These are phyloP conservation scores for Tillandsia fasciculata DNA, from an alignment of 176 grass and related monocot genomes.

Conservation along the genomic window DNA sequence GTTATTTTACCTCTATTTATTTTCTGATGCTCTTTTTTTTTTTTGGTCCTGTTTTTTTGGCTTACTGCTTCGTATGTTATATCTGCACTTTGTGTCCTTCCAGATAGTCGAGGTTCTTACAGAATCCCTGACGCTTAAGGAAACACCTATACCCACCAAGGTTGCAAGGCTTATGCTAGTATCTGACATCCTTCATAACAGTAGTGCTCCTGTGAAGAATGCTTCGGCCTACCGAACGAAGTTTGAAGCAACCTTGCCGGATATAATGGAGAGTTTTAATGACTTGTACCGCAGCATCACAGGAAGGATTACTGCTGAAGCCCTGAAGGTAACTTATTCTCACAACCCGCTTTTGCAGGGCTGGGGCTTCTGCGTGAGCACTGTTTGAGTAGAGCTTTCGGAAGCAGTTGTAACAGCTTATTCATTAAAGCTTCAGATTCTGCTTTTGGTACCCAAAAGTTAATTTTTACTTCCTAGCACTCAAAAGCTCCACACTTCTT, in stretches of 20 bases:
- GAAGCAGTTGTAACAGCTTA: no score
- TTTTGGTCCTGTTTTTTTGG: neutral
- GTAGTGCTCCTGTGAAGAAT: constrained; percentile 94
- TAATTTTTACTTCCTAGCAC: no score
- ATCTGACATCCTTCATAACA: constrained; percentile 97
- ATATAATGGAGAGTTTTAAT: constrained; percentile 94
- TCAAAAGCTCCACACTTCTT: no score
- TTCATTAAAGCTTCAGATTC: no score
- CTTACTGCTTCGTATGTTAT: no score
- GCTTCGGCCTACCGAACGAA: constrained; percentile 93
- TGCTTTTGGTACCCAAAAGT: no score
- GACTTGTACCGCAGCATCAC: constrained; percentile 86
- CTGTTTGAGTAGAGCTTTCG: no score
- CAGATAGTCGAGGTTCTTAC: constrained; percentile 97
- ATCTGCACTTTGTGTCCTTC: neutral
- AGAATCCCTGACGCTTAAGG: constrained; percentile 89
- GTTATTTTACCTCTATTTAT: no score
- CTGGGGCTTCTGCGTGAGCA: no score
- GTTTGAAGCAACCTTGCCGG: constrained; percentile 77
- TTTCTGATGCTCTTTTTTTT: neutral
- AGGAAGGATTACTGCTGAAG: constrained; percentile 97
- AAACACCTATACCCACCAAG: constrained; percentile 88
- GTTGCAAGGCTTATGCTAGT: constrained; percentile 96
- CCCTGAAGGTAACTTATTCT: constrained; percentile 57
- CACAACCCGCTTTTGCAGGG: neutral